phyloP scores from a whole-genome alignment of 1,284 basidiomycete species.

The Cryptococcus floricola region DNA sequence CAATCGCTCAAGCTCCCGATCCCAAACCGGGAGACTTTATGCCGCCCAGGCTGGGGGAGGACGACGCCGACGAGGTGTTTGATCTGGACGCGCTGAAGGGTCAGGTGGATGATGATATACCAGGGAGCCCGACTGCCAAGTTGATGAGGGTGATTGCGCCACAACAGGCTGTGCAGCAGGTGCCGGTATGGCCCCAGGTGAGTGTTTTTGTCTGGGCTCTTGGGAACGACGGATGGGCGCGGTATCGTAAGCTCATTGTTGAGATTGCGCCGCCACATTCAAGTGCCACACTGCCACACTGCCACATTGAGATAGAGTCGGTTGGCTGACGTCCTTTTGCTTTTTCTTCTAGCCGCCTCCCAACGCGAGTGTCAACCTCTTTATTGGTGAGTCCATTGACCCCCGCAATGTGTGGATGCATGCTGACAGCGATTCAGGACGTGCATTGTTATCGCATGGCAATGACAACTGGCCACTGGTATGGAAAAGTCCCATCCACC shows the following conservation, averaged over 20 bases:
- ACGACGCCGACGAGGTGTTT: constrained; percentile 18
- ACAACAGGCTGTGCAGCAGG: constrained; percentile 38
- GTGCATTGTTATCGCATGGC: constrained; percentile 42
- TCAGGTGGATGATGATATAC: constrained; percentile 29
- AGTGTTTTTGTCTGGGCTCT: constrained; percentile 15
- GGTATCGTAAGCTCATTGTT: background rate
- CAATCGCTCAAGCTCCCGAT: constrained; percentile 40
- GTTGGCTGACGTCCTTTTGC: background rate
- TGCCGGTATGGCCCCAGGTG: constrained; percentile 40
- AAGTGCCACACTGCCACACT: background rate
- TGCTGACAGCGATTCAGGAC: constrained; percentile 18
- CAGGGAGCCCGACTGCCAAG: constrained; percentile 42
- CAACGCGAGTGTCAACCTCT: constrained; percentile 46
- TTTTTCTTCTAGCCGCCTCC: constrained; percentile 38
- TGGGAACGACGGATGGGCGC: background rate
- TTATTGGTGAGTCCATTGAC: constrained; percentile 34
- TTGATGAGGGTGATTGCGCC: constrained; percentile 43
- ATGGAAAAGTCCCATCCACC: background rate
- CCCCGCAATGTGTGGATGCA: background rate
- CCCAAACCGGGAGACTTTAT: constrained; percentile 40
- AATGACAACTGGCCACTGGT: constrained; percentile 49
- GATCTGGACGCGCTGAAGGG: constrained; percentile 29
- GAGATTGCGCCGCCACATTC: constrained; percentile 17
- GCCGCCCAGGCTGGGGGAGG: constrained; percentile 22
- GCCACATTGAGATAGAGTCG: background rate